phyloP scores from a whole-genome alignment of 805 yeast species.

The Pichia occidentalis region DNA sequence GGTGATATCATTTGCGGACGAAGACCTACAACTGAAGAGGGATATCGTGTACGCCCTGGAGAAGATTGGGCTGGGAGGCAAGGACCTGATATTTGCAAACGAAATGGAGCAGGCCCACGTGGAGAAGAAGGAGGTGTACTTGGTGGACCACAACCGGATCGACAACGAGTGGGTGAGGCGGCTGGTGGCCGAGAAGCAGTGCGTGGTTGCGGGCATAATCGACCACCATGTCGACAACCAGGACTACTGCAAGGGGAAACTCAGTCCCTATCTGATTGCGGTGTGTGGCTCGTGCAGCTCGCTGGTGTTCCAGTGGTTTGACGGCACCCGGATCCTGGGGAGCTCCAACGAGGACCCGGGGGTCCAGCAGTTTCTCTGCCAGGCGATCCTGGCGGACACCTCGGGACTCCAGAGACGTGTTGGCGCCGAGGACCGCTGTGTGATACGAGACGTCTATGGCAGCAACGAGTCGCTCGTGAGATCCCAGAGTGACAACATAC shows the following conservation, averaged over 20 bases:
- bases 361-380: constrained; percentile 5
- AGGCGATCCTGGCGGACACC: constrained; percentile 11
- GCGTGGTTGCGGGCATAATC: constrained; percentile 52
- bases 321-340: constrained; percentile 10
- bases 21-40: constrained; percentile 61
- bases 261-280: constrained; percentile 55
- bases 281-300: constrained; percentile 76
- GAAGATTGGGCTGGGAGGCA: constrained; percentile 39
- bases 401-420: neutral
- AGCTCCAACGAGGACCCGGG: neutral
- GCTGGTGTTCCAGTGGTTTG: constrained; percentile 52
- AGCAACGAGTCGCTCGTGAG: no score
- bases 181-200: constrained; percentile 19
- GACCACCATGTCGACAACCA: constrained; percentile 86
- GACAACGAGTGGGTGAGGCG: constrained; percentile 1
- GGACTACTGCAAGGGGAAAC: constrained; percentile 37
- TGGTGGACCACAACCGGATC: constrained; percentile 73
- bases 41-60: constrained; percentile 58
- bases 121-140: constrained; percentile 14
- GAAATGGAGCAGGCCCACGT: constrained; percentile 47
- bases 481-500: no score
- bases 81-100: constrained; percentile 56
- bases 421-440: no score
- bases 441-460: no score
- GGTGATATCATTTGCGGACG: constrained; percentile 60